A percentile compares a stretch with the other conserved stretches of the same genome.
phyloP scores from a whole-genome alignment of 805 yeast genomes.

The Kuraishia molischiana region DNA sequence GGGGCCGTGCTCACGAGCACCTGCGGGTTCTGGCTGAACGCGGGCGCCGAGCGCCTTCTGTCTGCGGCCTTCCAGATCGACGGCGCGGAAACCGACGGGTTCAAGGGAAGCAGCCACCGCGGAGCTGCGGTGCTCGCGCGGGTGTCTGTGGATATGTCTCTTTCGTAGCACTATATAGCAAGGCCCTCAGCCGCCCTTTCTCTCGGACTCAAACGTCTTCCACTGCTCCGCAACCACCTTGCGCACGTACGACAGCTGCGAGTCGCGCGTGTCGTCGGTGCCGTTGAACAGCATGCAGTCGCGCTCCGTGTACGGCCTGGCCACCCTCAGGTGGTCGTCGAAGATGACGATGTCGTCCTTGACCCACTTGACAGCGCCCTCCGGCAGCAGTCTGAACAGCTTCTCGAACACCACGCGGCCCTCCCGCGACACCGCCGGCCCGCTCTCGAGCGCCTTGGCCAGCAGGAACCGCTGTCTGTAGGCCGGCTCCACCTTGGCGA shows the following conservation, averaged over 20 bases:
- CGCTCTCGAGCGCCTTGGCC: slow-evolving; percentile 9
- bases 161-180: too few relatives aligned
- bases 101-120: not conserved
- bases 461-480: slow-evolving; percentile 13
- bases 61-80: not conserved
- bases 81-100: not conserved
- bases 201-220: slow-evolving; percentile 29
- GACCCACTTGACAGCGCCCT: slow-evolving; percentile 22
- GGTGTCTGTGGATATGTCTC: not conserved
- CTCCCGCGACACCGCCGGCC: slow-evolving; percentile 13
- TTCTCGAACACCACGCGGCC: slow-evolving; percentile 17
- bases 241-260: slow-evolving; percentile 24
- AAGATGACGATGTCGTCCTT: slow-evolving; percentile 26
- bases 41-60: not conserved
- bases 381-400: slow-evolving; percentile 18
- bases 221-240: slow-evolving; percentile 42
- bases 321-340: slow-evolving; percentile 23
- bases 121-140: not conserved
- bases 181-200: slow-evolving; percentile 46
- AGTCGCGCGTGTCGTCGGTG: slow-evolving; percentile 12
- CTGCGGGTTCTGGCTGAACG: not conserved
- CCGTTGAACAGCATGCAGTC: slow-evolving; percentile 16
- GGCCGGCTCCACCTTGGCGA: slow-evolving; percentile 9
- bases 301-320: slow-evolving; percentile 28
- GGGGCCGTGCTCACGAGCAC: not conserved